These are phyloP conservation scores for Colletotrichum tamarilloi DNA, from an alignment of 2,329 filamentous ascomycete genomes.

Conservation along the genomic window DNA sequence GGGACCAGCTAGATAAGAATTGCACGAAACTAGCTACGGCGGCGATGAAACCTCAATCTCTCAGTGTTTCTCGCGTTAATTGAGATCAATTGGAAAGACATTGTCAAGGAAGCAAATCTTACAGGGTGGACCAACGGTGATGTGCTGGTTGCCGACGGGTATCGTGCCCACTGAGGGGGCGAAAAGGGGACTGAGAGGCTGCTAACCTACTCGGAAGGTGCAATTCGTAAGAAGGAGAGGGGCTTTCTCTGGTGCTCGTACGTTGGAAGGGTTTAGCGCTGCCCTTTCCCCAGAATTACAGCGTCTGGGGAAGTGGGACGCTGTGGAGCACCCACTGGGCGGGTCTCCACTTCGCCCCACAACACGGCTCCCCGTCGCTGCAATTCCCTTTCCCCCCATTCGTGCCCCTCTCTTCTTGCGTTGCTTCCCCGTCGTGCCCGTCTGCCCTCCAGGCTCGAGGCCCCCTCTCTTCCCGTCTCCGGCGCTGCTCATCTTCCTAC, in stretches of 20 bases:
- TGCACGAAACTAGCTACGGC: too few species aligned
- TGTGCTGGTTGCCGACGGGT: constrained; percentile 19
- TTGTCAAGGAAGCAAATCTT: not conserved
- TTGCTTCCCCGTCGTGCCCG: not conserved
- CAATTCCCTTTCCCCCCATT: not conserved
- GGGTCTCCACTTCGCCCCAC: constrained; percentile 24
- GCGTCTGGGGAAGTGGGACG: constrained; percentile 37
- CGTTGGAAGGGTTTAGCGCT: constrained; percentile 25
- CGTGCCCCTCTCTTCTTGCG: not conserved
- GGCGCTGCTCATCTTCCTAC: not conserved
- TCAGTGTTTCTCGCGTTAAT: not conserved
- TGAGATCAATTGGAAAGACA: not conserved
- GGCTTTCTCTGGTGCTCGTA: not conserved
- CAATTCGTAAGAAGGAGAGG: not conserved
- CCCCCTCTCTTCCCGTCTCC: not conserved
- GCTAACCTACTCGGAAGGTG: too few species aligned
- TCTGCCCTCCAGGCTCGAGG: too few species aligned
- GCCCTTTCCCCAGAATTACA: constrained; percentile 35
- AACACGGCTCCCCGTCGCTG: not conserved
- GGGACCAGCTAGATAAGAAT: not conserved
- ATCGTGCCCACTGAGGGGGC: constrained; percentile 25
- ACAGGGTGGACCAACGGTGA: not conserved
- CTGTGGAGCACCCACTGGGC: not conserved
- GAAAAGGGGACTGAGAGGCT: not conserved
- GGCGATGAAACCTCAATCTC: not conserved